These are phyloP conservation scores for Linum usitatissimum DNA, from an alignment of 345 rosid species.

Conservation along the genomic window DNA sequence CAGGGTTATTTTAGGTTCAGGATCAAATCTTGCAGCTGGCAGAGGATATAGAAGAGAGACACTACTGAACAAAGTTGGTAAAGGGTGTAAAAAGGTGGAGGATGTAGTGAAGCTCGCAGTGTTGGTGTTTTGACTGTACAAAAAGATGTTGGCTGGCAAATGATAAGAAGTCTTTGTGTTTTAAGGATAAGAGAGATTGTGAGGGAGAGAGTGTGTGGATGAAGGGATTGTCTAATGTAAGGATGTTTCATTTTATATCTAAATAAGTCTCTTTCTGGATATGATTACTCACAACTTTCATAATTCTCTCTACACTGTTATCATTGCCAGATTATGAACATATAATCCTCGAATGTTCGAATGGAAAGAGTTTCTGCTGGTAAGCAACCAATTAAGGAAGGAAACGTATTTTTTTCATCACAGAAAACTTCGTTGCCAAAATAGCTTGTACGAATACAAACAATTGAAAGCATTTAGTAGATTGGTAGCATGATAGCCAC, in stretches of 20 bases:
- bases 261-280: neutral
- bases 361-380: too few species aligned
- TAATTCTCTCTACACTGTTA: too few species aligned
- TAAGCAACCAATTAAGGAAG: too few species aligned
- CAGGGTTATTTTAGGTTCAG: constrained; percentile 28
- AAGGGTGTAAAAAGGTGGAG: neutral
- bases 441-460: too few species aligned
- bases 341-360: too few species aligned
- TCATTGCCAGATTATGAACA: too few species aligned
- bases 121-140: neutral
- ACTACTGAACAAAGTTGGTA: neutral
- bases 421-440: too few species aligned
- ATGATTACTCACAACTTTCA: neutral
- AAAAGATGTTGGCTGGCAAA: neutral
- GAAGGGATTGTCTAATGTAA: neutral
- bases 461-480: too few species aligned
- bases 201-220: too few species aligned
- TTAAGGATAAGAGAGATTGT: neutral
- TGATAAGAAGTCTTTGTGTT: neutral
- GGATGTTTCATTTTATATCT: neutral
- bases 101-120: neutral
- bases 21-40: constrained; percentile 15
- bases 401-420: too few species aligned
- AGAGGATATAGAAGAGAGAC: constrained; percentile 3
- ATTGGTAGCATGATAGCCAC: neutral